Conservation (phyloP, 169 alveolate genomes). For the Perkinsus chesapeaki region DNA sequence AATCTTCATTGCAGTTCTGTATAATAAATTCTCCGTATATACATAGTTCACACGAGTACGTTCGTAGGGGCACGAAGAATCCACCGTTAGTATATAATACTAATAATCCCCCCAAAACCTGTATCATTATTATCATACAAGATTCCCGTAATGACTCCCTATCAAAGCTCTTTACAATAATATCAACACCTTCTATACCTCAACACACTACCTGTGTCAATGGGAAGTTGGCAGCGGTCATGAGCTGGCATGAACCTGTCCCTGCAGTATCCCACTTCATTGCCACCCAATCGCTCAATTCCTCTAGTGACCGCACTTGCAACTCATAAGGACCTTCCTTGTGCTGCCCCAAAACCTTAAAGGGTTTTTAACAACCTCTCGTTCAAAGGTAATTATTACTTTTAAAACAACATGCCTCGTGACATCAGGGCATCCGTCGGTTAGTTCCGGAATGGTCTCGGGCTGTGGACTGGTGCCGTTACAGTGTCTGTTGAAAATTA, state of each 20-base stretch:
- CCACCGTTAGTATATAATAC: too few species aligned
- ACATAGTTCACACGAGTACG: too few species aligned
- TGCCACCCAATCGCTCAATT: neutral
- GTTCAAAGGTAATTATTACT: neutral
- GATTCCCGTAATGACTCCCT: neutral
- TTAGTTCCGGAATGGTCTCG: neutral
- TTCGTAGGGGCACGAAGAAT: neutral
- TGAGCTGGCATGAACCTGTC: neutral
- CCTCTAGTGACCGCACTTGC: neutral
- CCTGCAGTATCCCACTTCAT: neutral
- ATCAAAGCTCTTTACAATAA: neutral
- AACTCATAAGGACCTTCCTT: neutral
- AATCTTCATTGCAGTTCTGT: too few species aligned
- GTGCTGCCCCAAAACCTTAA: neutral
- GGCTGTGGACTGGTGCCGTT: too few species aligned
- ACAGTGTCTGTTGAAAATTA: too few species aligned
- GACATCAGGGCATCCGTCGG: neutral
- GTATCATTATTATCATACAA: too few species aligned
- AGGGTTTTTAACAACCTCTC: neutral
- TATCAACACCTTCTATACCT: too few species aligned
- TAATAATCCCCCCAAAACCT: too few species aligned
- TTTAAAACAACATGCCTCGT: neutral
- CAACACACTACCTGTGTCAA: neutral
- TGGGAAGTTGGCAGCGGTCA: neutral
- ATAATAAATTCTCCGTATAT: neutral